Percentiles rank a stretch among this genome's conserved stretches.
These are phyloP conservation scores for Sporothrix luriei DNA, from an alignment of 2,329 filamentous ascomycete genomes.

Conservation along the genomic window DNA sequence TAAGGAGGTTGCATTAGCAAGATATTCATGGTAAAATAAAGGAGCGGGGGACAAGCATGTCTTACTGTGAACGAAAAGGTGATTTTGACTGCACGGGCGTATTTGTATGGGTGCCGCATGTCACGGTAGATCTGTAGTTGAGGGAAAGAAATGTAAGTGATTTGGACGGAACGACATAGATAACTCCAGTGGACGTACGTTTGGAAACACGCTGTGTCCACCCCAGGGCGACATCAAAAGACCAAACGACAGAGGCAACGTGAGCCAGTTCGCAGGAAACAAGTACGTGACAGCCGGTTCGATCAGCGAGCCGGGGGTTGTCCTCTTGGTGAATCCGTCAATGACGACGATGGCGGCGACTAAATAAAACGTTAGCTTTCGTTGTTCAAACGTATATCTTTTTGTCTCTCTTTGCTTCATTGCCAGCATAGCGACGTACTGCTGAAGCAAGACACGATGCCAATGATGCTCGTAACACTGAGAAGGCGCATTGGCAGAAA, in stretches of 20 bases:
- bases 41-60: conserved; percentile 26
- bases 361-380: conserved; percentile 42
- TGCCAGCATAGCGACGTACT: conserved; percentile 61
- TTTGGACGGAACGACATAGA: not conserved
- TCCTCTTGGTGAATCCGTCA: conserved; percentile 82
- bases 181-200: conserved; percentile 49
- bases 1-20: not conserved
- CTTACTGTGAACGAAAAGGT: conserved; percentile 43
- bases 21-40: not conserved
- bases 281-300: conserved; percentile 78
- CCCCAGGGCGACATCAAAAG: conserved; percentile 79
- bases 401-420: too few relatives aligned
- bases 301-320: conserved; percentile 77
- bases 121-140: conserved; percentile 58
- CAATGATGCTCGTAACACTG: conserved; percentile 87
- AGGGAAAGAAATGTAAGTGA: not conserved
- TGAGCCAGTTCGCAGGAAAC: conserved; percentile 83
- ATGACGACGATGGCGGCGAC: conserved; percentile 82
- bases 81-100: conserved; percentile 50
- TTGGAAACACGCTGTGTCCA: conserved; percentile 74
- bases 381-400: too few relatives aligned
- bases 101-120: conserved; percentile 78
- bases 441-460: conserved; percentile 85
- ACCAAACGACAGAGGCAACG: conserved; percentile 84
- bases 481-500: conserved; percentile 81